phyloP scores from a whole-genome alignment of 2,329 filamentous ascomycete species.

The Fusarium burgessii region DNA sequence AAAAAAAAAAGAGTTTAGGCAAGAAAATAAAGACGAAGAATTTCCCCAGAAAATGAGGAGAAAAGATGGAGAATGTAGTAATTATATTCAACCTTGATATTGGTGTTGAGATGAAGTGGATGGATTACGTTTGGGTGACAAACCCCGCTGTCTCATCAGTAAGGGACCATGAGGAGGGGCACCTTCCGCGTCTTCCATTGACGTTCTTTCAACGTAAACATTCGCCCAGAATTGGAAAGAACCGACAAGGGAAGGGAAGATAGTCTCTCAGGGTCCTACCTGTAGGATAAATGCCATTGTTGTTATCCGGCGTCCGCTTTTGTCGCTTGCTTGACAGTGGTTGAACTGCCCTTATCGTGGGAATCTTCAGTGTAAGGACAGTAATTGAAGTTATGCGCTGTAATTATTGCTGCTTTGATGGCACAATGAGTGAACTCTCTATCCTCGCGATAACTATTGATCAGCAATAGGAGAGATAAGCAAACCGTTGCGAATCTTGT shows the following conservation, averaged over 20 bases:
- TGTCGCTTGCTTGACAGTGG: neutral
- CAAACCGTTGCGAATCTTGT: neutral
- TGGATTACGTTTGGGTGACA: slow-evolving; percentile 37
- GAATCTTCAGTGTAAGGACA: neutral
- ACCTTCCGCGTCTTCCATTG: neutral
- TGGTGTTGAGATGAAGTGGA: slow-evolving; percentile 33
- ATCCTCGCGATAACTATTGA: neutral
- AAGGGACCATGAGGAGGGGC: slow-evolving; percentile 15
- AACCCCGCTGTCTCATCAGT: slow-evolving; percentile 29
- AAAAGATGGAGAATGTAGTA: slow-evolving; percentile 4
- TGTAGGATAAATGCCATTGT: neutral
- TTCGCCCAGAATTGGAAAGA: neutral
- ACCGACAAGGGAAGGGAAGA: neutral
- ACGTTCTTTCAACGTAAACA: slow-evolving; percentile 7
- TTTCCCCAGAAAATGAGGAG: neutral
- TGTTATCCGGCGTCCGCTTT: slow-evolving; percentile 1
- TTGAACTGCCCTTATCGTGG: no score
- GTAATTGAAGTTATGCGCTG: neutral
- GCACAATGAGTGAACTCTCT: neutral
- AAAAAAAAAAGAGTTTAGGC: neutral
- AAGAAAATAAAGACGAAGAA: neutral
- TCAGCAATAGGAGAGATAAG: neutral
- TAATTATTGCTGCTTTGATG: neutral
- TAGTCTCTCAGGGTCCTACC: neutral
- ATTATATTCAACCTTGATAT: slow-evolving; percentile 22